Evolutionary conservation across 1,139 yeast species (phyloP), one percentile per base, ranked within the genome.

Genomic region (Hansenula anomala): DNA sequence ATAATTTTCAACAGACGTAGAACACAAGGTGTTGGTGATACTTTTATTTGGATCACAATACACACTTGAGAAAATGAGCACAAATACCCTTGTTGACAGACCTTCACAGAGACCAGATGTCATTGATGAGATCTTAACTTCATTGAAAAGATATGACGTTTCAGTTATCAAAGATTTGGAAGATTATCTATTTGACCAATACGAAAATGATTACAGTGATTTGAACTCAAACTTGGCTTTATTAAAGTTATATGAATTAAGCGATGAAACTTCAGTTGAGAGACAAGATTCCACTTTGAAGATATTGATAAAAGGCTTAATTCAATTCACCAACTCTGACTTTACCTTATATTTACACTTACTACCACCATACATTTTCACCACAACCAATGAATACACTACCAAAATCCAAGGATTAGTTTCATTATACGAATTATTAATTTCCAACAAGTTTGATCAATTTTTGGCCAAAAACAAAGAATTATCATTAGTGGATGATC

Each of bases 161-260:
- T 64, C 64, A n/a, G 67, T 66, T 28, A 64, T 67, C 43, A 59
- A 64, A 37, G 64, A 62, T 28, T 56, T 70, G 19, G 72, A 70
- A 51, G 66, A 64, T 14, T 71, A 70, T 45, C 63, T 69, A 34
- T 48, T 51, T 28, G 48, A 55, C 27, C 76, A 71, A 47, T 66
- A 69, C 46, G 44, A 53, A 19, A 56, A 56, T 22, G 64, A 62
- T 15, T 56, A 60, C 43, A 59, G 61, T 43, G 76, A 71, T 47
- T 55, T 67, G 36, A 61, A 59, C 42, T 69, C 75, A 43, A 69
- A 69, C 49, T 49, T 69, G 51, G 76, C 75, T 1, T 57, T 70
- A 25, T 58, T 71, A 41, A 71, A 71, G 45, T 60, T 71, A 36
- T 70, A 64, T 44, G 59, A 58, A 39, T 47, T 59, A 18, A 53